Evolutionary conservation across 352 stramenopile genomes (phyloP).

Genomic region (Phytophthora agathidicida): DNA sequence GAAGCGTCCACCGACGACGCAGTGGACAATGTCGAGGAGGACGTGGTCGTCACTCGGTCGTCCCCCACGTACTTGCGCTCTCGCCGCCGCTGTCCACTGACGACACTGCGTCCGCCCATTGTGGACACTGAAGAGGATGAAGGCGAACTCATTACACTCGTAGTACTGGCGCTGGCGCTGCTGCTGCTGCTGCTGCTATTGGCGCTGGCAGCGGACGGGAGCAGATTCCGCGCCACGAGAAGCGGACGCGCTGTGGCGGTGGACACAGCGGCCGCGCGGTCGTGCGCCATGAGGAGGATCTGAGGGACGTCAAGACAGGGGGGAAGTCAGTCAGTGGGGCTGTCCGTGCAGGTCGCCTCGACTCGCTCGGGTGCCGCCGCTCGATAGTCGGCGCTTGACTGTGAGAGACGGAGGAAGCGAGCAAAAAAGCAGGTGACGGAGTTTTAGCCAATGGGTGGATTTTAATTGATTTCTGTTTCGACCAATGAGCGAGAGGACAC

Average conservation of each 20-base stretch:
- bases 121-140: slow-evolving; percentile 26
- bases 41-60: slow-evolving; percentile 31
- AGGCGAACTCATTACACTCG: slow-evolving; percentile 29
- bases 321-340: no score
- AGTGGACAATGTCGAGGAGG: slow-evolving; percentile 43
- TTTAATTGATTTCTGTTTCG: neutral
- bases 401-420: neutral
- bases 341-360: no score
- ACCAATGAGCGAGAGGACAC: slow-evolving; percentile 4
- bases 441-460: slow-evolving; percentile 21
- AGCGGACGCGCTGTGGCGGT: slow-evolving; percentile 22
- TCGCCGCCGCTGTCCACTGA: slow-evolving; percentile 10
- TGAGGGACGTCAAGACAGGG: neutral
- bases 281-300: slow-evolving; percentile 37
- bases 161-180: slow-evolving; percentile 27
- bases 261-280: slow-evolving; percentile 28
- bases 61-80: slow-evolving; percentile 35
- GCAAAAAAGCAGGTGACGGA: slow-evolving; percentile 4
- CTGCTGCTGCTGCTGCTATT: slow-evolving; percentile 17
- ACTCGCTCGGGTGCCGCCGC: neutral
- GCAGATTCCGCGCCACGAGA: slow-evolving; percentile 38
- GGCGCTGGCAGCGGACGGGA: slow-evolving; percentile 22
- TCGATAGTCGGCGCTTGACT: slow-evolving; percentile 12
- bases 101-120: slow-evolving; percentile 1
- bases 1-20: slow-evolving; percentile 33